Percentiles rank a stretch among this genome's conserved stretches.
These are phyloP conservation scores for Sedum album DNA, from an alignment of 164 flowering plant genomes.

Conservation along the genomic window DNA sequence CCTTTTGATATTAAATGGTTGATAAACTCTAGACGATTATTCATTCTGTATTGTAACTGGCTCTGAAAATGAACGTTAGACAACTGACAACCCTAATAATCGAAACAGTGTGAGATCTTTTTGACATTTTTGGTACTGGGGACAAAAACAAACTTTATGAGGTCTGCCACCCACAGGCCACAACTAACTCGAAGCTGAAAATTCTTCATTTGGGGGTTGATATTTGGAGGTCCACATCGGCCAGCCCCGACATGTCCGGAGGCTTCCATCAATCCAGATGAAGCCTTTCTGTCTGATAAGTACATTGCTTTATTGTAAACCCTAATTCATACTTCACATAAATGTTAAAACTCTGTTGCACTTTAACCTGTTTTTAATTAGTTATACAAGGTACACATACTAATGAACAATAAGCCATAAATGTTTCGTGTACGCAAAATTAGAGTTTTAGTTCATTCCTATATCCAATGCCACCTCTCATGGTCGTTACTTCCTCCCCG, in stretches of 20 bases:
- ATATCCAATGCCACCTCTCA: background rate
- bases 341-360: slow-evolving; percentile 1
- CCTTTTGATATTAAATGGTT: background rate
- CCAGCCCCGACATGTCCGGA: slow-evolving; percentile 9
- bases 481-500: background rate
- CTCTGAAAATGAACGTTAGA: background rate
- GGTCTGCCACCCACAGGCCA: slow-evolving; percentile 9
- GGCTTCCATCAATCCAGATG: slow-evolving; percentile 5
- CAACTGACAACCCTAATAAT: background rate
- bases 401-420: background rate
- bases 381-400: background rate
- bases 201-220: background rate
- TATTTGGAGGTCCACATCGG: slow-evolving; percentile 7
- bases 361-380: background rate
- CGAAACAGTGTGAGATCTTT: background rate
- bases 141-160: slow-evolving; percentile 6
- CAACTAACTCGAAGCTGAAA: background rate
- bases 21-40: background rate
- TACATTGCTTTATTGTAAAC: background rate
- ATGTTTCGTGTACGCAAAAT: background rate
- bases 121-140: slow-evolving; percentile 1
- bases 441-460: background rate
- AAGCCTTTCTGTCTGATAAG: background rate
- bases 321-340: background rate
- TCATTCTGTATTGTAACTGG: background rate